Evolutionary conservation across 2,329 filamentous ascomycete genomes (phyloP), one percentile per base, ranked within the genome.

Genomic region (Verticillium zaregamsianum): DNA sequence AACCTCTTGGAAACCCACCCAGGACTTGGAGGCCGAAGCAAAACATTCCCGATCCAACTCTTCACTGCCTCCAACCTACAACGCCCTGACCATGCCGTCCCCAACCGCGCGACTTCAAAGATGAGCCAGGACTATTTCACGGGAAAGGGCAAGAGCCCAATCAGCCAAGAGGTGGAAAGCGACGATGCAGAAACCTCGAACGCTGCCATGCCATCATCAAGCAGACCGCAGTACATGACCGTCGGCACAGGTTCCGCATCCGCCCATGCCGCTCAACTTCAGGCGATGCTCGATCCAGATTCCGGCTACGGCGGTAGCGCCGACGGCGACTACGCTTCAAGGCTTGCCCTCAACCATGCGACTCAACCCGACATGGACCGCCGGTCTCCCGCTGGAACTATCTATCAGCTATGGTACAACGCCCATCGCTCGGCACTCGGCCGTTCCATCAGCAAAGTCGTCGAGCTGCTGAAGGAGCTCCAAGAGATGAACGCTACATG

Each of bases 321-420:
- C 58, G 80, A 85, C 33, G 88, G 87, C 63, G 76, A 79, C 63
- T 73, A 78, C 59, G 73, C 70, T 55, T 69, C 62, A 23, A 39
- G 57, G 62, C 74, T 58, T 72, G 73, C 61, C 69, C 74, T 57
- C 71, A 75, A 28, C 69, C 73, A 60, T 35, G 52, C 59, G 20
- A 60, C 55, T 12, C 55, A 63, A 25, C 40, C 62, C 35, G 62
- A 66, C 35, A 73, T 77, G 54, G 71, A 76, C 63, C 77, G 79
- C 55, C 77, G 80, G 70, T 75, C 77, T 55, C 86, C 94, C 67
- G 89, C 92, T 40, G 91, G 90, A 71, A 92, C 96, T 75, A 87
- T 97, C 57, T 90, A 96, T 71, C 95, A 98, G 78, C 84, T 98
- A 66, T 92, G 91, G 82, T 97, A 97, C 78, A 98, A 98, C 75